These are phyloP conservation scores for Magnaporthiopsis poae DNA, from an alignment of 2,329 filamentous ascomycete species.

Conservation along the genomic window DNA sequence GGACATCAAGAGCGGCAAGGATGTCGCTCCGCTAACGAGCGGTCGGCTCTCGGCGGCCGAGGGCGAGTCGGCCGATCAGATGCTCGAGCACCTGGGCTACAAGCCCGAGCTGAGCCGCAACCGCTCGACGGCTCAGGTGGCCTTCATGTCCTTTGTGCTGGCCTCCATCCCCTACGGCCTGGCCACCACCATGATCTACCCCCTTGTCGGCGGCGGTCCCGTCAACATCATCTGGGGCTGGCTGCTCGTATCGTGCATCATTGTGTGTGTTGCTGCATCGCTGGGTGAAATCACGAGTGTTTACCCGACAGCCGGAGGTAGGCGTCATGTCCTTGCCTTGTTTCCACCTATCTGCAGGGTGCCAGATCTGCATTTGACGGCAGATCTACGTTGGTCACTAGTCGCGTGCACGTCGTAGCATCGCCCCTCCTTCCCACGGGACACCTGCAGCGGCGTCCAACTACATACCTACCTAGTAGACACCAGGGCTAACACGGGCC, in stretches of 20 bases:
- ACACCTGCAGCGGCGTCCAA: neutral
- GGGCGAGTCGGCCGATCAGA: slow-evolving; percentile 6
- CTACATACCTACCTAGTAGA: neutral
- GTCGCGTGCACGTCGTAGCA: neutral
- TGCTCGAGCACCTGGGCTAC: slow-evolving; percentile 37
- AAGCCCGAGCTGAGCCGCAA: slow-evolving; percentile 47
- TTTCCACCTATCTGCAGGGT: neutral
- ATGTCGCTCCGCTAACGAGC: neutral
- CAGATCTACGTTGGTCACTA: neutral
- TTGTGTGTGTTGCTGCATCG: slow-evolving; percentile 60
- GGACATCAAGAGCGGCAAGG: neutral
- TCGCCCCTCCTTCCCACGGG: neutral
- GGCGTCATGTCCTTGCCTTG: neutral
- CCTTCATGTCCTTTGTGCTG: slow-evolving; percentile 48
- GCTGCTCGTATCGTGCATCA: slow-evolving; percentile 58
- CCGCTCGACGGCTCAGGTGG: slow-evolving; percentile 47
- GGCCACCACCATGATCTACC: slow-evolving; percentile 59
- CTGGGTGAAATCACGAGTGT: slow-evolving; percentile 67
- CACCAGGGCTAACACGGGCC: neutral
- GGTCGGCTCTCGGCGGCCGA: neutral
- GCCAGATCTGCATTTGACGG: neutral
- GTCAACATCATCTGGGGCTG: slow-evolving; percentile 66
- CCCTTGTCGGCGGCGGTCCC: slow-evolving; percentile 55
- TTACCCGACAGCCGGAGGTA: slow-evolving; percentile 64
- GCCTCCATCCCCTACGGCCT: slow-evolving; percentile 67